A percentile compares a stretch with the other conserved stretches of the same genome.
Conservation (phyloP, 352 stramenopile species). For the Globisporangium polare region DNA sequence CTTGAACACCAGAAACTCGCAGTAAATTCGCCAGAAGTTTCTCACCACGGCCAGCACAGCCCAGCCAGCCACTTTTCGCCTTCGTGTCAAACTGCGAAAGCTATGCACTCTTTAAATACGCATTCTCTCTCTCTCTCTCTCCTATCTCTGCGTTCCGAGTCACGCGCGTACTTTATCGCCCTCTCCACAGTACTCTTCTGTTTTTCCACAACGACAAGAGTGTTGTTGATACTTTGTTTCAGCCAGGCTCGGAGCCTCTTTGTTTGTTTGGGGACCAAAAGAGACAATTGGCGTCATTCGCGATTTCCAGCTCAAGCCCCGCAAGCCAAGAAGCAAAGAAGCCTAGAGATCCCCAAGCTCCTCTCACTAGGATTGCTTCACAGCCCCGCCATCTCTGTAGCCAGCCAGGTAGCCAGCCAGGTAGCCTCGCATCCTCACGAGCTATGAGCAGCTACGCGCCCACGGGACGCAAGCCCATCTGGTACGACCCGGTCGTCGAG, state of each 20-base stretch:
- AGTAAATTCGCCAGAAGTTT: too few relatives aligned
- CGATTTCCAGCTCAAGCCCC: constrained; percentile 12
- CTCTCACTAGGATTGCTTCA: not conserved
- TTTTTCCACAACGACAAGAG: too few relatives aligned
- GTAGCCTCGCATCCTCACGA: not conserved
- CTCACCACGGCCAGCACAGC: too few relatives aligned
- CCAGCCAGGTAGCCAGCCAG: not conserved
- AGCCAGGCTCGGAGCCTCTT: not conserved
- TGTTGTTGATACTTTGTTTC: too few relatives aligned
- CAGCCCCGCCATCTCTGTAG: not conserved
- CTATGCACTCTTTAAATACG: too few relatives aligned
- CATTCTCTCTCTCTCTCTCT: too few relatives aligned
- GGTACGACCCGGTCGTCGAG: constrained; percentile 14
- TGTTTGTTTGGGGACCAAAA: not conserved
- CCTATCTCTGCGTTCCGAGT: too few relatives aligned
- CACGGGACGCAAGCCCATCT: constrained; percentile 15
- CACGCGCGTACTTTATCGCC: too few relatives aligned
- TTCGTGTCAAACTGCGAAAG: too few relatives aligned
- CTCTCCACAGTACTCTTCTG: too few relatives aligned
- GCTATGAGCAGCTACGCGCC: constrained; percentile 12
- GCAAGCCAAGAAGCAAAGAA: constrained; percentile 1
- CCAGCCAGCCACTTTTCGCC: too few relatives aligned
- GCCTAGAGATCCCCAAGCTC: not conserved
- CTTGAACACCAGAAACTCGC: too few relatives aligned
- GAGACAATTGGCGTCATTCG: constrained; percentile 10